Percentiles rank a stretch among this genome's conserved stretches.
phyloP scores from a whole-genome alignment of 345 rosid species.

The Mallotus nudiflorus region DNA sequence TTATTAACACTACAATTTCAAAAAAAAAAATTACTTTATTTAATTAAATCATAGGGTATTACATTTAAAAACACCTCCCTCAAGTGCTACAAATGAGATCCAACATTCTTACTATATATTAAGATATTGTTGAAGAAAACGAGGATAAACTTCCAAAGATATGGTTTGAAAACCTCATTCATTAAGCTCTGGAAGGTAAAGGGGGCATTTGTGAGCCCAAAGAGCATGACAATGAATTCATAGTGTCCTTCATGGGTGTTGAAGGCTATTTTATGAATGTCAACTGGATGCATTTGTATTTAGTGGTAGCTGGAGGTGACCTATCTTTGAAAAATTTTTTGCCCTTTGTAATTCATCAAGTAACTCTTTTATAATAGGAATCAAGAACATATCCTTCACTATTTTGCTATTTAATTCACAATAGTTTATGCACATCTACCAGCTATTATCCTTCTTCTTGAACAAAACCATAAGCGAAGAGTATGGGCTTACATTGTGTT shows the following conservation, averaged over 20 bases:
- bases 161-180: not conserved
- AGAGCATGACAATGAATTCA: not conserved
- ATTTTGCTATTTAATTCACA: not conserved
- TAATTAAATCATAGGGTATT: too few species aligned
- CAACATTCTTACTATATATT: not conserved
- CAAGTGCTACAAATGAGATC: not conserved
- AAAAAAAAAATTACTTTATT: too few species aligned
- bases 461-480: not conserved
- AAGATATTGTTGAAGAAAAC: not conserved
- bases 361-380: not conserved
- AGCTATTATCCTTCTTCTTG: not conserved
- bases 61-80: accelerated
- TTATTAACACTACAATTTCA: too few species aligned
- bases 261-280: not conserved
- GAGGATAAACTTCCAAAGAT: not conserved
- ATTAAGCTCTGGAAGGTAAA: not conserved
- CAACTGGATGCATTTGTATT: not conserved
- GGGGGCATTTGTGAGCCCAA: not conserved
- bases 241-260: not conserved
- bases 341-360: not conserved
- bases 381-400: not conserved
- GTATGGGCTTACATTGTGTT: not conserved
- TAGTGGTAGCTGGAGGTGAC: not conserved
- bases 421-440: not conserved
- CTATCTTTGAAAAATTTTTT: not conserved